A percentile compares a stretch with the other conserved stretches of the same genome.
phyloP scores from a whole-genome alignment of 2,329 filamentous ascomycete species.

The Colletotrichum sp. region DNA sequence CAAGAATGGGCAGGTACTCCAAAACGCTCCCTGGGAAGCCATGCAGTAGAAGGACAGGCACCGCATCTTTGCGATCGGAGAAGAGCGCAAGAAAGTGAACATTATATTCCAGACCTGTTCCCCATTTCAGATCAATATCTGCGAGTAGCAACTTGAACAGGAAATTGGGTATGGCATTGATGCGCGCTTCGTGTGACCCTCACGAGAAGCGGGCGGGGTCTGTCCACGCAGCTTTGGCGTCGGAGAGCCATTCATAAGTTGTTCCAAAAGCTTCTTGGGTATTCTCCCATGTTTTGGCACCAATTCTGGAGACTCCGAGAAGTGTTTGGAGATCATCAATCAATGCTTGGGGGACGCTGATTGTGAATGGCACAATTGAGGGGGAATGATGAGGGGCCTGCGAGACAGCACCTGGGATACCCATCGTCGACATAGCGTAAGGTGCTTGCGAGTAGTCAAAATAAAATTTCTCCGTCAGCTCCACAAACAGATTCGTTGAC shows the following conservation, averaged over 20 bases:
- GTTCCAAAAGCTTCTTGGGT: neutral
- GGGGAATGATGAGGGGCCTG: accelerated
- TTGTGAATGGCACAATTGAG: neutral
- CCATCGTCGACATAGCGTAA: accelerated
- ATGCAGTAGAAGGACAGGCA: neutral
- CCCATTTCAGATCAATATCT: neutral
- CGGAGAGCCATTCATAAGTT: neutral
- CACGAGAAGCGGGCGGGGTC: neutral
- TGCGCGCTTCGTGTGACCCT: neutral
- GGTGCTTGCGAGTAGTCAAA: no score
- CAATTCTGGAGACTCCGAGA: accelerated
- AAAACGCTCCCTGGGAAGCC: neutral
- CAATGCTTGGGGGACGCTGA: neutral
- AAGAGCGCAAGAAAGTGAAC: neutral
- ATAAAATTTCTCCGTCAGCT: no score
- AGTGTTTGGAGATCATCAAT: neutral
- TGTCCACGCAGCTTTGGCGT: neutral
- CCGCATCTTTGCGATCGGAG: neutral
- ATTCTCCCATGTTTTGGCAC: neutral
- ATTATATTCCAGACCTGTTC: neutral
- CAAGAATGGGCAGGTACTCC: neutral
- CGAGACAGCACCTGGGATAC: accelerated
- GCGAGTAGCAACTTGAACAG: accelerated
- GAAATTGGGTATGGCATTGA: neutral
- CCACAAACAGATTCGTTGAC: accelerated